Evolutionary conservation across 139 green algal species (phyloP).

Genomic region (Tetradesmus lagerheimii): DNA sequence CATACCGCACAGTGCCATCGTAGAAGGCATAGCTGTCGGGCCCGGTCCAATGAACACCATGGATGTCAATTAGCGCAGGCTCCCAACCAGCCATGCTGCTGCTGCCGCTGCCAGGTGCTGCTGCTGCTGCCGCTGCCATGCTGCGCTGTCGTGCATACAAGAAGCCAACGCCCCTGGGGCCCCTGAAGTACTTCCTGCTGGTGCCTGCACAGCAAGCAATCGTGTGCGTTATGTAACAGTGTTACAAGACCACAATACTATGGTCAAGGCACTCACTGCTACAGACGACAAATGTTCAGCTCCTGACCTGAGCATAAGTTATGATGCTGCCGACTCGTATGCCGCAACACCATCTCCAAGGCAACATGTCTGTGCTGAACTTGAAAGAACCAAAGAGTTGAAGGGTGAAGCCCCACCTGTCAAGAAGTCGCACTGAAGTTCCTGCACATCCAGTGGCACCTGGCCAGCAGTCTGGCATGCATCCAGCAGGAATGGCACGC

Average conservation of each 20-base stretch:
- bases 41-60: slow-evolving; percentile 61
- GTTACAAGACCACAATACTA: too few relatives aligned
- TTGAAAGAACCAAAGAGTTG: background rate
- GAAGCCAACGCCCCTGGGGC: slow-evolving; percentile 70
- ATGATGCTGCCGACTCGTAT: too few relatives aligned
- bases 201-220: slow-evolving; percentile 51
- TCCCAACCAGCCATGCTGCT: slow-evolving; percentile 50
- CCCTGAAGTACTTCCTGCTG: slow-evolving; percentile 78
- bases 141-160: slow-evolving; percentile 64
- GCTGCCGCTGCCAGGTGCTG: background rate
- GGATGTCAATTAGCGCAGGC: slow-evolving; percentile 70
- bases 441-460: slow-evolving; percentile 73
- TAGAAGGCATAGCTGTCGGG: slow-evolving; percentile 55
- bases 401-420: slow-evolving; percentile 22
- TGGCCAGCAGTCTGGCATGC: slow-evolving; percentile 80
- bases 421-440: slow-evolving; percentile 74
- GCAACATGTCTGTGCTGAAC: too few relatives aligned
- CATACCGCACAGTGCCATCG: slow-evolving; percentile 65
- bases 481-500: slow-evolving; percentile 78
- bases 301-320: too few relatives aligned
- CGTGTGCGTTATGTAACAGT: background rate
- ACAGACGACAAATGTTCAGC: too few relatives aligned
- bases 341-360: too few relatives aligned
- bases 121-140: background rate
- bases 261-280: too few relatives aligned